A percentile compares a stretch with the other conserved stretches of the same genome.
These are phyloP conservation scores for Colletotrichum zoysiae DNA, from an alignment of 2,329 filamentous ascomycete genomes.

Conservation along the genomic window DNA sequence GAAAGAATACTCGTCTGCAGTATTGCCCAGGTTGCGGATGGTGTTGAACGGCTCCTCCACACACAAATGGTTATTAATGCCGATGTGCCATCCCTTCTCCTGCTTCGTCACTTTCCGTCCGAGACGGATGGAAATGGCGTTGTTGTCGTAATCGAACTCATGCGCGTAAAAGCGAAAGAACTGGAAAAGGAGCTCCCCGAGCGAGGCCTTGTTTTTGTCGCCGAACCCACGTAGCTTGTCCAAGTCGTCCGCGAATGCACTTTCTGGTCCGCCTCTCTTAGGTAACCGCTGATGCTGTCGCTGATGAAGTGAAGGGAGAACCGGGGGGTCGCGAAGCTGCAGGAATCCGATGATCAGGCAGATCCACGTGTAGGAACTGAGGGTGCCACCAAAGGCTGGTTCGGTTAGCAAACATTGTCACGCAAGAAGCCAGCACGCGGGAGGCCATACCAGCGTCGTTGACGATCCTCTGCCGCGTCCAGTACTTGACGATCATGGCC, in stretches of 20 bases:
- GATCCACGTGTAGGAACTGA: slow-evolving; percentile 99
- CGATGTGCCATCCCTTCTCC: slow-evolving; percentile 89
- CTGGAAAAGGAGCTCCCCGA: slow-evolving; percentile 90
- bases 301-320: slow-evolving; percentile 88
- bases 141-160: slow-evolving; percentile 89
- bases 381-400: slow-evolving; percentile 87
- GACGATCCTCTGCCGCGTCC: slow-evolving; percentile 91
- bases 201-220: slow-evolving; percentile 80
- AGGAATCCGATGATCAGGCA: slow-evolving; percentile 98
- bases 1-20: slow-evolving; percentile 94
- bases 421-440: neutral
- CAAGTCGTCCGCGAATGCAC: slow-evolving; percentile 89
- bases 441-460: slow-evolving; percentile 91
- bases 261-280: slow-evolving; percentile 72
- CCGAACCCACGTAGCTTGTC: slow-evolving; percentile 81
- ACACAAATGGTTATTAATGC: slow-evolving; percentile 85
- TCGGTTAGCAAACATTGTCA: slow-evolving; percentile 40
- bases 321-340: slow-evolving; percentile 85
- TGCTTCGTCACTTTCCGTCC: slow-evolving; percentile 83
- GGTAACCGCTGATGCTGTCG: slow-evolving; percentile 71
- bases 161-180: slow-evolving; percentile 97
- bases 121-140: slow-evolving; percentile 85
- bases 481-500: slow-evolving; percentile 98
- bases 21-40: slow-evolving; percentile 91
- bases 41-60: slow-evolving; percentile 98